Base-by-base conservation (phyloP, 2,329 filamentous ascomycete genomes). In the Clarireedia homoeocarpa region DNA sequence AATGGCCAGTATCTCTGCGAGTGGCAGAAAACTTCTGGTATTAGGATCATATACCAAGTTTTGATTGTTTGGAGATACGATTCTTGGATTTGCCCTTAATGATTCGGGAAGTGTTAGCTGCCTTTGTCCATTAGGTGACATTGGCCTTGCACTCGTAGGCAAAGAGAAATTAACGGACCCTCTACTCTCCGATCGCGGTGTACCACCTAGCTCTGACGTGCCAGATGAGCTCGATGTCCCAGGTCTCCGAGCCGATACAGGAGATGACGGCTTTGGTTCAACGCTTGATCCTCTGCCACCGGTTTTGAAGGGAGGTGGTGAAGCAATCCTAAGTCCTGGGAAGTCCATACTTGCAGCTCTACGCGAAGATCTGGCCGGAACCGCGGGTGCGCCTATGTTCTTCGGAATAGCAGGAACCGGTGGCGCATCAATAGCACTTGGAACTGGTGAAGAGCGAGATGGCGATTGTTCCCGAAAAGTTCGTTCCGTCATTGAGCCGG, bases 401-500 rank as follows among this genome's bases (percentile, higher is more conserved):
- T 77, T 72, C 3, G 89, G 89, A 26, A 96, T 77, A 4, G 79
- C 77, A 38, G 91, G 91, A 2, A 96, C 84, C 1, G 90, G 90
- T 30, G 90, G 89, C 52, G 81, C 77, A 64, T 81, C 74, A 50
- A 73, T 69, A 20, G 69, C 63, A 44, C 58, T 69, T 54, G 68
- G 70, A 61, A 69, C 71, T 57, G 71, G 68, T 46, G 71, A 71
- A 56, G 71, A 67, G 55, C 77, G 76, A 68, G 71, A 72, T 70
- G 79, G 89, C 4, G 85, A 95, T 3, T 85, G 83, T 12, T 86
- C 87, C 63, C 91, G 84, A 71, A 96, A 96, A 0, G 90, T 91
- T 57, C 92, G 83, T 69, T 92, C 88, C 30, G 83, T 86, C 91
- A 97, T 95, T 50, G 91, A 96, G 23, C 84, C 80, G 27, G 81